Evolutionary conservation across 331 rosid genomes (phyloP).

Genomic region (Ulmus americana): DNA sequence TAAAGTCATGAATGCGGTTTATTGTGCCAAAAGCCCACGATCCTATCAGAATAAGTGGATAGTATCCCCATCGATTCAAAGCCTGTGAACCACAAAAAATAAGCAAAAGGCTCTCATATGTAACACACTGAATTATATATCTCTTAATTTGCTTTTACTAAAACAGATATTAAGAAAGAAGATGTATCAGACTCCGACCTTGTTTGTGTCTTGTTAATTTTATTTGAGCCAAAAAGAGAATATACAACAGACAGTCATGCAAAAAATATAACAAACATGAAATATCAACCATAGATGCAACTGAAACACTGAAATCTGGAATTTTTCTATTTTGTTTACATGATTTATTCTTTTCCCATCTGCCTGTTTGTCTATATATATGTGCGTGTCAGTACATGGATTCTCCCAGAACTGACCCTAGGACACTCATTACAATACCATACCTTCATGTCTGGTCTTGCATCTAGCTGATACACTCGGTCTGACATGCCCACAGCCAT

Average conservation of each 20-base stretch:
- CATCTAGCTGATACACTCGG: conserved; percentile 52
- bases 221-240: no score
- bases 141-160: neutral
- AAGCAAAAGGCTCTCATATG: neutral
- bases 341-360: neutral
- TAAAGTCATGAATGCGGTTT: conserved; percentile 84
- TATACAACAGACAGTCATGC: no score
- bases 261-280: no score
- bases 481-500: conserved; percentile 95
- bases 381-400: neutral
- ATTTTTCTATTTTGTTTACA: neutral
- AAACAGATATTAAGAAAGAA: neutral
- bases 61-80: conserved; percentile 89
- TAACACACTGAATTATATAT: neutral
- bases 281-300: no score
- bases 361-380: neutral
- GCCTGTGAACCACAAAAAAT: conserved; percentile 48
- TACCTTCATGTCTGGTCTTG: conserved; percentile 88
- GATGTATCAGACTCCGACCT: neutral
- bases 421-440: conserved; percentile 16
- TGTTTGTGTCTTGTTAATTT: neutral
- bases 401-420: conserved; percentile 5
- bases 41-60: conserved; percentile 92
- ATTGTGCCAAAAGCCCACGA: conserved; percentile 91
- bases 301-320: no score